Evolutionary conservation across 805 yeast genomes (phyloP).

Genomic region (Nakazawaea ambrosiae): DNA sequence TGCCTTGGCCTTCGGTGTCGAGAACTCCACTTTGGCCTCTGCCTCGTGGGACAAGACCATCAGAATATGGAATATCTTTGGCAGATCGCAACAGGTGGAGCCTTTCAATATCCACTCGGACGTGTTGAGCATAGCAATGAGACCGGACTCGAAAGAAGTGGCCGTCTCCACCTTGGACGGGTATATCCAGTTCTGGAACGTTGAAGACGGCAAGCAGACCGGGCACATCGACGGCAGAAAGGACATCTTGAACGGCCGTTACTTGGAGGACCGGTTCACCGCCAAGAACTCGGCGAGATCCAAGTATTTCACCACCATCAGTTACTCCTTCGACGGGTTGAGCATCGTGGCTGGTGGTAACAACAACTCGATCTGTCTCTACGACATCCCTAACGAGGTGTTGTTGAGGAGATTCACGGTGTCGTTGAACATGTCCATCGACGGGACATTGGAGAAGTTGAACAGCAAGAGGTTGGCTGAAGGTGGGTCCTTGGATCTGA

Average conservation of each 20-base stretch:
- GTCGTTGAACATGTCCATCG: constrained; percentile 82
- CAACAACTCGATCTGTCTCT: constrained; percentile 83
- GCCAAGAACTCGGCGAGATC: constrained; percentile 78
- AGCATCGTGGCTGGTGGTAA: constrained; percentile 90
- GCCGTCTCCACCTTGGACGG: constrained; percentile 90
- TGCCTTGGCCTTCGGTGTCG: constrained; percentile 75
- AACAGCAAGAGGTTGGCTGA: constrained; percentile 83
- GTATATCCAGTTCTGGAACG: constrained; percentile 75
- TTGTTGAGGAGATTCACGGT: constrained; percentile 75
- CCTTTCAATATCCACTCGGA: constrained; percentile 84
- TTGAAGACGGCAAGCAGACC: constrained; percentile 71
- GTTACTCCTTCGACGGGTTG: constrained; percentile 85
- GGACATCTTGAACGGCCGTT: constrained; percentile 85
- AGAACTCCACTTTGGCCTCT: constrained; percentile 71
- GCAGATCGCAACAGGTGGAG: constrained; percentile 81
- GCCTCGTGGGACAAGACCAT: constrained; percentile 97
- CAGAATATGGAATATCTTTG: constrained; percentile 87
- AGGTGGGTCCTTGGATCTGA: constrained; percentile 74
- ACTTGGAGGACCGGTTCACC: constrained; percentile 72
- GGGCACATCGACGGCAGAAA: constrained; percentile 80
- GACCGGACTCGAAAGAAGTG: constrained; percentile 90
- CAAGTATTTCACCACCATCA: constrained; percentile 71
- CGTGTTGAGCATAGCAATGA: constrained; percentile 71
- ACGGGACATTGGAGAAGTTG: constrained; percentile 76
- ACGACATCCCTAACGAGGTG: constrained; percentile 86